phyloP scores from a whole-genome alignment of 2,329 filamentous ascomycete species.

The Myriosclerotinia duriaeana region DNA sequence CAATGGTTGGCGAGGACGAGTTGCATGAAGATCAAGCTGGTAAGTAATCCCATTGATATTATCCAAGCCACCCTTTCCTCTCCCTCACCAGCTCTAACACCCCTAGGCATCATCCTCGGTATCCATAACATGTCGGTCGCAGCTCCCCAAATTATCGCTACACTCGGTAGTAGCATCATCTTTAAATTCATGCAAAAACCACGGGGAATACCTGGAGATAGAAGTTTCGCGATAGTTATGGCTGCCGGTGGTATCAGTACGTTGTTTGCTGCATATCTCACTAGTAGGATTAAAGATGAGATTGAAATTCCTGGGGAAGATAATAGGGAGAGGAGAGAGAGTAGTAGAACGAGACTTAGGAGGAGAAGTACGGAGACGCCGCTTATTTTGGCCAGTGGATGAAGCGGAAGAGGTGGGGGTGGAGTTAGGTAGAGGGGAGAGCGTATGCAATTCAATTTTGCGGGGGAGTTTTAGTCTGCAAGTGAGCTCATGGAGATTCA shows the following conservation, averaged over 20 bases:
- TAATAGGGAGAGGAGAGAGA: background rate
- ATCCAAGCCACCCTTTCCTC: background rate
- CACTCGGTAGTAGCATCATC: conserved; percentile 76
- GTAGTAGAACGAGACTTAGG: background rate
- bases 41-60: background rate
- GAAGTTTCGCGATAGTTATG: conserved; percentile 83
- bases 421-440: background rate
- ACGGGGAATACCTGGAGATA: conserved; percentile 77
- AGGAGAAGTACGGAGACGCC: conserved; percentile 13
- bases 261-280: conserved; percentile 70
- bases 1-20: conserved; percentile 25
- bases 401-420: background rate
- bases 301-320: conserved; percentile 31
- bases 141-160: conserved; percentile 87
- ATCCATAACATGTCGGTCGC: conserved; percentile 96
- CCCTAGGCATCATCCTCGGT: conserved; percentile 72
- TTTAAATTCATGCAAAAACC: conserved; percentile 87
- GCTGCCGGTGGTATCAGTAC: conserved; percentile 80
- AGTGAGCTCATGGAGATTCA: background rate
- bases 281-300: conserved; percentile 40
- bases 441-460: background rate
- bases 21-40: conserved; percentile 28
- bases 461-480: background rate
- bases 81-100: background rate
- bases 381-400: conserved; percentile 12